phyloP scores from a whole-genome alignment of 2,329 filamentous ascomycete species.

The Claviceps maximensis region DNA sequence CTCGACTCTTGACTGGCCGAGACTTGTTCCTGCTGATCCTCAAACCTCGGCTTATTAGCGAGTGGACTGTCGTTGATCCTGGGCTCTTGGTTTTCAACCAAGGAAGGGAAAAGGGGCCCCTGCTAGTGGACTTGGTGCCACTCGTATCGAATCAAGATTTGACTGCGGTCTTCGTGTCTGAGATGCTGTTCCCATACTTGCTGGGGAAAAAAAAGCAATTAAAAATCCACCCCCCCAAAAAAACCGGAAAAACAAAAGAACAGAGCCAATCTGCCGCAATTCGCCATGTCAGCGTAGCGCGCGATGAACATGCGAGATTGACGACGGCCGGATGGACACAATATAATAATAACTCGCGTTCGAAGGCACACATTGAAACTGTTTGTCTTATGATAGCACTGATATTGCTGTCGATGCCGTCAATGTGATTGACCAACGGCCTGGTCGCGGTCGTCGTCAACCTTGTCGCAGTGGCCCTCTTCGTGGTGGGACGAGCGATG shows the following conservation, averaged over 20 bases:
- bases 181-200: background rate
- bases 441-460: background rate
- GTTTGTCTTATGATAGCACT: background rate
- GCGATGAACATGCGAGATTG: background rate
- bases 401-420: too few species aligned
- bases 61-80: background rate
- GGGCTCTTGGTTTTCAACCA: background rate
- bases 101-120: background rate
- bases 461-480: background rate
- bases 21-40: background rate
- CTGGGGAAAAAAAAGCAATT: background rate
- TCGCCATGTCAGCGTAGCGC: background rate
- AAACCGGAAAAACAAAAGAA: background rate
- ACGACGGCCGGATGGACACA: background rate
- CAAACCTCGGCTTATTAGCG: conserved; percentile 1
- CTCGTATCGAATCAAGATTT: background rate
- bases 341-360: too few species aligned
- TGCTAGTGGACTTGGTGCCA: background rate
- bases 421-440: background rate
- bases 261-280: background rate
- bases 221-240: too few species aligned
- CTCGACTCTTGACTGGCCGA: background rate
- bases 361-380: background rate
- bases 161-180: background rate
- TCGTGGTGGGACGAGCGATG: conserved; percentile 1